Base-by-base conservation (phyloP, 1,284 basidiomycete species). In the Cutaneotrichosporon cavernicola region DNA sequence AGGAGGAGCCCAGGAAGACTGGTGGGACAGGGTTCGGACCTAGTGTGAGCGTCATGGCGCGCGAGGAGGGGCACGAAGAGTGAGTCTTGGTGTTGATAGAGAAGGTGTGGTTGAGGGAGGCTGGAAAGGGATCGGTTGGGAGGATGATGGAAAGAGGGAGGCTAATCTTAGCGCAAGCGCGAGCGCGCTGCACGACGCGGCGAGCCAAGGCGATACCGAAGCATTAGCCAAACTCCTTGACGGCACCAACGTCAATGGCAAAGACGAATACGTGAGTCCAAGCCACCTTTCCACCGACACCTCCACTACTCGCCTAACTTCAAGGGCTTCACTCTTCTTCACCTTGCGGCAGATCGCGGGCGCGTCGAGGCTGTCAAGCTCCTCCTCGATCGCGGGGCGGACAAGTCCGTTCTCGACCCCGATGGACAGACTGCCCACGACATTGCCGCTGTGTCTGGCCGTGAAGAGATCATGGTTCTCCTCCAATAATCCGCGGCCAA, bases 341-440 rank as follows among this genome's bases (percentile, higher is more conserved):
- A 96, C 72, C 83, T 95, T 0, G 92, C 92, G 1, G 86, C 87
- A 21, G 92, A 96, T 74, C 83, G 92, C 75, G 92, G 92, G 0
- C 84, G 87, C 69, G 60, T 82, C 5, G 81, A 82, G 0, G 80
- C 85, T 0, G 89, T 90, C 4, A 78, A 84, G 68, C 62, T 87
- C 4, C 78, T 96, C 32, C 75, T 94, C n/a, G 72, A 80, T 11
- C 82, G 82, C 50, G 90, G 90, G 0, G 91, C 88, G 5, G 85
- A 92, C 72, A 75, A 73, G 51, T 76, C 75, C 30, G 77, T 89
- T n/a, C 73, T 91, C 89, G 77, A 79, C 58, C 74, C 74, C 13
- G 76, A 79, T 55, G 76, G 61, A 7, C 72, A 75, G 46, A 78
- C 77, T 4, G 72, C 77, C 0, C 51, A 73, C 11, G 65, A 73